Evolutionary conservation across 1,139 yeast genomes (phyloP), one percentile per base, ranked within the genome.

Genomic region (Maudiozyma humilis): DNA sequence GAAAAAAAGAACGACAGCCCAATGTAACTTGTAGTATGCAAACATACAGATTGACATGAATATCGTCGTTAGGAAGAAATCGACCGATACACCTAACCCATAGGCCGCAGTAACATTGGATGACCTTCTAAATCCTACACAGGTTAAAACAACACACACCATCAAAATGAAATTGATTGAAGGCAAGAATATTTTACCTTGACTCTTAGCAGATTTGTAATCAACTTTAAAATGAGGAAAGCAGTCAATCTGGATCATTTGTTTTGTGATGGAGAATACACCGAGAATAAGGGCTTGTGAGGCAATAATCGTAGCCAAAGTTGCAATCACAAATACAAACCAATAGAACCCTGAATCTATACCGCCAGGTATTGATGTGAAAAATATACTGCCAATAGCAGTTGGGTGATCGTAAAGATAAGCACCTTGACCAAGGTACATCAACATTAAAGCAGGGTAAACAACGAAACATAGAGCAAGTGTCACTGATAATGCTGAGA

Each of bases 341-440:
- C 38, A 35, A 18, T 35, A 35, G 14, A 35, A 35, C 6, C 38
- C 38, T n/a, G 25, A 10, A 20, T 20, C 13, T 12, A 20, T 18
- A 13, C 38, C 38, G 14, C 38, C 38, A 20, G 38, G 38, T 4
- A 35, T 20, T n/a, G 38, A 35, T 2, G 27, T 20, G 38, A 35
- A 35, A 16, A 35, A 35, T 4, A 35, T 30, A 14, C 38, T 35
- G 10, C 30, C 12, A 35, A 35, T 35, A n/a, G 38, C 30, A 14
- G 23, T 29, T 18, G 38, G 38, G 6, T 35, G 20, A 20, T 35
- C 38, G 15, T 18, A 35, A 20, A 35, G 10, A 20, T 35, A 35
- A 7, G 38, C 38, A 35, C 38, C 38, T 20, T 35, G 38, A 19
- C 38, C 38, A 13, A 35, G 27, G 14, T 35, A 35, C 38, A 35